A percentile compares a stretch with the other conserved stretches of the same genome.
phyloP scores from a whole-genome alignment of 169 alveolate genomes.

The Plasmodium relictum region DNA sequence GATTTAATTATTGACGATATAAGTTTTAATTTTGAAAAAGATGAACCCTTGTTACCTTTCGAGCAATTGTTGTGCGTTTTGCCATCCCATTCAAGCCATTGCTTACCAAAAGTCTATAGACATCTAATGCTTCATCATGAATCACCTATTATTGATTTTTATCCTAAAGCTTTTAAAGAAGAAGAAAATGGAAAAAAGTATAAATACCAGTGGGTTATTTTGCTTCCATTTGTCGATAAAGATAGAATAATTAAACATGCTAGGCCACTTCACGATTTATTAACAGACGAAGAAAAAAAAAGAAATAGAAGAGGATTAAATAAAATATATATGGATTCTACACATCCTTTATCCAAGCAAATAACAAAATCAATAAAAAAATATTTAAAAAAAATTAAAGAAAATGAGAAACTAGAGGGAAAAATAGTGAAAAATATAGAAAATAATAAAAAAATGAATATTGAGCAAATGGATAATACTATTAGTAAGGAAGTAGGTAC shows the following conservation, averaged over 20 bases:
- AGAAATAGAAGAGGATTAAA: conserved; percentile 80
- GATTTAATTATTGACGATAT: conserved; percentile 89
- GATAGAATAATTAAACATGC: conserved; percentile 81
- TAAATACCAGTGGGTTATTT: conserved; percentile 91
- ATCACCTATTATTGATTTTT: conserved; percentile 86
- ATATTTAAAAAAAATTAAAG: conserved; percentile 60
- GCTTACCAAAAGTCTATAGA: conserved; percentile 91
- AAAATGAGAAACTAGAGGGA: background rate
- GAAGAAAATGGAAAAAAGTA: conserved; percentile 90
- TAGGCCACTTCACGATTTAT: conserved; percentile 82
- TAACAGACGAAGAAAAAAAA: conserved; percentile 80
- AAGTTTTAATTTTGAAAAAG: conserved; percentile 82
- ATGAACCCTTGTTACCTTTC: conserved; percentile 96
- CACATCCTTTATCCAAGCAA: conserved; percentile 44
- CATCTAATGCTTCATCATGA: conserved; percentile 82
- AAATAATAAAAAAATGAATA: too few relatives aligned
- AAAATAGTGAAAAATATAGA: background rate
- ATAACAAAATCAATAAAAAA: conserved; percentile 54
- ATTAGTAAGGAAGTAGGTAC: background rate
- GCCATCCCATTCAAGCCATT: conserved; percentile 96
- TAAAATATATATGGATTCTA: conserved; percentile 39
- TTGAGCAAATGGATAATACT: background rate
- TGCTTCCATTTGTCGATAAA: conserved; percentile 91
- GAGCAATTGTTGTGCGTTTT: conserved; percentile 97
- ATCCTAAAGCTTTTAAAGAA: conserved; percentile 87